Base-by-base conservation (phyloP, 352 stramenopile species). In the Elongisporangium undulatum region DNA sequence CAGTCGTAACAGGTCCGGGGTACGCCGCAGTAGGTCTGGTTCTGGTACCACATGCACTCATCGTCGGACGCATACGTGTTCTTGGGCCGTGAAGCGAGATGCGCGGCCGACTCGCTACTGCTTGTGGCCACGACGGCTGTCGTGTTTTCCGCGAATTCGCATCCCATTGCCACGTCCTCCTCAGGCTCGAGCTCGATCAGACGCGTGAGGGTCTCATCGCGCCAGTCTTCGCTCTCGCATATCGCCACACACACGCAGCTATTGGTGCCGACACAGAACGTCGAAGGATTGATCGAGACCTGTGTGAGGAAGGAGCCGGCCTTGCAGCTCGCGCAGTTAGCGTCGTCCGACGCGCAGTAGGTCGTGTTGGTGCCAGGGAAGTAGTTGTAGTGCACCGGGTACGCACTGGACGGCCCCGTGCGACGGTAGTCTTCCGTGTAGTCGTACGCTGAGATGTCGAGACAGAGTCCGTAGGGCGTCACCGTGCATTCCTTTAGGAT, bases 11-110 rank as follows among this genome's bases (percentile, higher is more conserved):
- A 89, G 17, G 71, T 74, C 6, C 77, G 68, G 13, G 73, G 71
- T 0, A 64, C 70, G 50, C 71, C 59, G 52, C 68, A 87, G 52
- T 64, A 69, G 6, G 75, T 85, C 56, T 80, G 77, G 53, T 79
- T 89, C 63, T 83, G 73, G 56, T 83, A 82, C 79, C 79, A 89
- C 66, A 72, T 77, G 60, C 79, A 89, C 50, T 67, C 63, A 53
- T 86, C 62, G 6, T 74, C 68, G 19, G 58, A 56, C 6, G 76
- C 62, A 55, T 77, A 74, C 39, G 67, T 53, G 55, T 68, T 63
- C 63, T 82, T 89, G 20, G 20, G 49, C 0, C 2, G 0, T 15
- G 50, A 34, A 15, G 16, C 49, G 19, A 22, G 9, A 23, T 53
- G n/a, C 13, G 29, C 9, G 15, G 51, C 39, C 21, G 48, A 61